Conservation (phyloP, 495 filamentous ascomycete species). For the Alectoria sarmentosa region DNA sequence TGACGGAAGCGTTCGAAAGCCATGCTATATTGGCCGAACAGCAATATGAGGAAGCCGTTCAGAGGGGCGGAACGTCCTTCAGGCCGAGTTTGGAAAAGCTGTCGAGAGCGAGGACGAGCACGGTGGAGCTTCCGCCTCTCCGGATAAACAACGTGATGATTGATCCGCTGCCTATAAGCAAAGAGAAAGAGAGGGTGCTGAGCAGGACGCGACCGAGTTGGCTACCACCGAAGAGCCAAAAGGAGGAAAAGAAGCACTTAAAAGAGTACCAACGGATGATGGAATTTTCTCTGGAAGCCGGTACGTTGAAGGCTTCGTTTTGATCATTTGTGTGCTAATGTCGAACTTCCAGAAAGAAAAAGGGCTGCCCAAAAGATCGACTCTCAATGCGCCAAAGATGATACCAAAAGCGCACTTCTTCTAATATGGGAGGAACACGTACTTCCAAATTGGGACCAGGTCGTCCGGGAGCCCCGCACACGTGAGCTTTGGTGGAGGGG, state of each 20-base stretch:
- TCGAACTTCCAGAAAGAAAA: slow-evolving; percentile 36
- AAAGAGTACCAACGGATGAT: slow-evolving; percentile 94
- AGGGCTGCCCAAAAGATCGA: slow-evolving; percentile 44
- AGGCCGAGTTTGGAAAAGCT: slow-evolving; percentile 40
- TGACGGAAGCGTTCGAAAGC: slow-evolving; percentile 83
- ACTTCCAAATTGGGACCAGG: slow-evolving; percentile 74
- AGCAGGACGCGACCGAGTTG: slow-evolving; percentile 88
- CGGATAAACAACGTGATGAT: slow-evolving; percentile 90
- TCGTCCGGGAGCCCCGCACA: slow-evolving; percentile 65
- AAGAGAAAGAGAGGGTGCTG: slow-evolving; percentile 91
- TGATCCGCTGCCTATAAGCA: slow-evolving; percentile 89
- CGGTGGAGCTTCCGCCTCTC: slow-evolving; percentile 68
- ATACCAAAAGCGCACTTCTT: slow-evolving; percentile 53
- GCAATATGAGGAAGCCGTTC: slow-evolving; percentile 43
- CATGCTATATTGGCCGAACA: slow-evolving; percentile 63
- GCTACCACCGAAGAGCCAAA: slow-evolving; percentile 89
- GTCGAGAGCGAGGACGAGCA: slow-evolving; percentile 40
- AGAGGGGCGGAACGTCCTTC: slow-evolving; percentile 39
- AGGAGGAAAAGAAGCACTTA: slow-evolving; percentile 85
- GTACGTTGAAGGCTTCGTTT: slow-evolving; percentile 34
- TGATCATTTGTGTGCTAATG: neutral
- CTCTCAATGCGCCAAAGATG: slow-evolving; percentile 55
- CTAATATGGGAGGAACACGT: slow-evolving; percentile 86
- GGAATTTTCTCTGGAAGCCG: slow-evolving; percentile 66
- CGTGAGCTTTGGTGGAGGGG: slow-evolving; percentile 94